Percentiles rank a stretch among this genome's conserved stretches.
phyloP scores from a whole-genome alignment of 352 stramenopile genomes.

The Phytophthora fragariaefolia region DNA sequence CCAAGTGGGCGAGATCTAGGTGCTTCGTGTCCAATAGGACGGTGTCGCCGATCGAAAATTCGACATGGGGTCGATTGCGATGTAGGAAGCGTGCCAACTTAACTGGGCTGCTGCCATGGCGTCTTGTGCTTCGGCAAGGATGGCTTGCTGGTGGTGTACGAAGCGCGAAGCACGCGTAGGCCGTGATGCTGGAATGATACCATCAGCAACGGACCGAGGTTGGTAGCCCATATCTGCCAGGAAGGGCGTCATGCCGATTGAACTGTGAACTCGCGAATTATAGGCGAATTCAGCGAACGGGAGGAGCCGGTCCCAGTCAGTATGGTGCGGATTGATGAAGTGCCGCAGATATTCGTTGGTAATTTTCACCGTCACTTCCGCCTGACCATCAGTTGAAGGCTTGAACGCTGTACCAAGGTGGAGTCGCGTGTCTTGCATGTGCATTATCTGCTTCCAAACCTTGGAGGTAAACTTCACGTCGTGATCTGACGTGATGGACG shows the following conservation, averaged over 20 bases:
- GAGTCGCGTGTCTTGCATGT: neutral
- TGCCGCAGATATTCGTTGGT: neutral
- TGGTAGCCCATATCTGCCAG: constrained; percentile 26
- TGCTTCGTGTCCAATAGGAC: constrained; percentile 13
- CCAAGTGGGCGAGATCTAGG: constrained; percentile 15
- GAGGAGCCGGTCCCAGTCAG: neutral
- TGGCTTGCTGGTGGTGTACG: constrained; percentile 7
- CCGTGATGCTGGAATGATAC: neutral
- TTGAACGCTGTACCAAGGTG: neutral
- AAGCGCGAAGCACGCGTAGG: neutral
- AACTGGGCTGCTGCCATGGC: constrained; percentile 10
- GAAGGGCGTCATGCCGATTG: constrained; percentile 26
- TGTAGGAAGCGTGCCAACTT: constrained; percentile 15
- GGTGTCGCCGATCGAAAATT: constrained; percentile 1
- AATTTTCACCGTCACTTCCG: neutral
- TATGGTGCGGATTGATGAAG: neutral
- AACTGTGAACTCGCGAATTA: neutral
- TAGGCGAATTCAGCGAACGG: neutral
- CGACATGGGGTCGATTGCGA: constrained; percentile 3
- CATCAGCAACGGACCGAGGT: constrained; percentile 2
- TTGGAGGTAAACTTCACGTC: neutral
- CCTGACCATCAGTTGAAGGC: neutral
- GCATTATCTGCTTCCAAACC: neutral
- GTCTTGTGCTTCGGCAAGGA: constrained; percentile 13
- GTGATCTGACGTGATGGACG: neutral